A percentile compares a stretch with the other conserved stretches of the same genome.
These are phyloP conservation scores for Diaporthe nobilis DNA, from an alignment of 2,329 filamentous ascomycete species.

Conservation along the genomic window DNA sequence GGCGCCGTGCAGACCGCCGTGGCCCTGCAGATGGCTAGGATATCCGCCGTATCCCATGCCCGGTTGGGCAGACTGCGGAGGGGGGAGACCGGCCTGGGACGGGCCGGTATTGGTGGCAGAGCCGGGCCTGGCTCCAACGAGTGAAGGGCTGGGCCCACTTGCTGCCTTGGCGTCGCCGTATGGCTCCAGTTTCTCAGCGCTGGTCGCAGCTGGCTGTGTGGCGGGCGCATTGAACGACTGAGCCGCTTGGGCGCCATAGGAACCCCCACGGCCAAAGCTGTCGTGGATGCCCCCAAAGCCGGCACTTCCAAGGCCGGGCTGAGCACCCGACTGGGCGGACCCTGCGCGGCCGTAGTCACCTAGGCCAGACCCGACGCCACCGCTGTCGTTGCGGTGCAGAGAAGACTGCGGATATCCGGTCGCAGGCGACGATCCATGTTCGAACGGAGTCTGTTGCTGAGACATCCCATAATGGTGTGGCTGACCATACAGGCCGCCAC, in stretches of 20 bases:
- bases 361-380: slow-evolving; percentile 63
- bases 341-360: slow-evolving; percentile 68
- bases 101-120: slow-evolving; percentile 69
- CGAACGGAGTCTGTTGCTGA: slow-evolving; percentile 69
- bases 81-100: slow-evolving; percentile 68
- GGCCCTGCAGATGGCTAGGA: slow-evolving; percentile 66
- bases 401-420: slow-evolving; percentile 68
- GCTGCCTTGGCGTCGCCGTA: slow-evolving; percentile 69
- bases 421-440: slow-evolving; percentile 68
- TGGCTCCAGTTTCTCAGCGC: slow-evolving; percentile 70
- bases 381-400: slow-evolving; percentile 65
- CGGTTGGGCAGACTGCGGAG: slow-evolving; percentile 68
- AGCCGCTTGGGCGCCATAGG: slow-evolving; percentile 68
- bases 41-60: slow-evolving; percentile 70
- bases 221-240: slow-evolving; percentile 67
- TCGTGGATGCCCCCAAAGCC: slow-evolving; percentile 70
- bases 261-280: slow-evolving; percentile 66
- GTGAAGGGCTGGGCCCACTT: slow-evolving; percentile 69
- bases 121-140: slow-evolving; percentile 69
- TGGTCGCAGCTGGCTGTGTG: slow-evolving; percentile 61
- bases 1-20: slow-evolving; percentile 66
- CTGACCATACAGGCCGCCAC: slow-evolving; percentile 66
- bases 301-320: slow-evolving; percentile 64
- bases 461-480: slow-evolving; percentile 69
- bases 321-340: slow-evolving; percentile 64